phyloP scores from a whole-genome alignment of 768 basidiomycete species.

The Tylopilus rubrobrunneus region DNA sequence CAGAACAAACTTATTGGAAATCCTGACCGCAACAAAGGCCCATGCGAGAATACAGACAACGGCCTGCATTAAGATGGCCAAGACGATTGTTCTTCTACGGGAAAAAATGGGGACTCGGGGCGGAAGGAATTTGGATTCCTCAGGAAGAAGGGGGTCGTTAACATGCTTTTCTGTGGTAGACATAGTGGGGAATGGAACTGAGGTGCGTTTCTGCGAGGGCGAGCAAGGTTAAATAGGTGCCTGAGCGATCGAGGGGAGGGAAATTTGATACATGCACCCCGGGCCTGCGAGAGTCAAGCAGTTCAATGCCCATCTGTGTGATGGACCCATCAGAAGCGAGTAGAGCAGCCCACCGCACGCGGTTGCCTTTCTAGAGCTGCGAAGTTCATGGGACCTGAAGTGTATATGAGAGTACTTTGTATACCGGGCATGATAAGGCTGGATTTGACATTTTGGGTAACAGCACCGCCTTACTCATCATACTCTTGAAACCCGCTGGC shows the following conservation, averaged over 20 bases:
- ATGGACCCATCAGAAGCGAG: too few species aligned
- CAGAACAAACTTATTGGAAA: neutral
- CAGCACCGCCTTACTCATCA: too few species aligned
- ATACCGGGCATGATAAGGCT: too few species aligned
- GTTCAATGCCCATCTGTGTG: too few species aligned
- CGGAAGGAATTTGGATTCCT: neutral
- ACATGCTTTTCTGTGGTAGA: neutral
- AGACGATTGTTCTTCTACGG: neutral
- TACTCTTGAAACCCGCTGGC: slow-evolving; percentile 42
- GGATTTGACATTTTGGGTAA: too few species aligned
- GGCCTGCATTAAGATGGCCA: neutral
- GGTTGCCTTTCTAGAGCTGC: too few species aligned
- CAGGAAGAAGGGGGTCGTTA: neutral
- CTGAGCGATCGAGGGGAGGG: too few species aligned
- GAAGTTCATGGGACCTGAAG: too few species aligned
- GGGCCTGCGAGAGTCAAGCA: accelerated
- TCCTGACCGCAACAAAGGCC: neutral
- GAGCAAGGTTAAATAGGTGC: too few species aligned
- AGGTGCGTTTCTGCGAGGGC: neutral
- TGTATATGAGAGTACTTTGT: too few species aligned
- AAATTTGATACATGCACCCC: too few species aligned
- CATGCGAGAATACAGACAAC: neutral
- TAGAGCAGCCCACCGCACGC: too few species aligned
- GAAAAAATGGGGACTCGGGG: neutral
- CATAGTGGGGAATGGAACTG: neutral